These are phyloP conservation scores for Athelia psychrophila DNA, from an alignment of 1,284 basidiomycete species.

Conservation along the genomic window DNA sequence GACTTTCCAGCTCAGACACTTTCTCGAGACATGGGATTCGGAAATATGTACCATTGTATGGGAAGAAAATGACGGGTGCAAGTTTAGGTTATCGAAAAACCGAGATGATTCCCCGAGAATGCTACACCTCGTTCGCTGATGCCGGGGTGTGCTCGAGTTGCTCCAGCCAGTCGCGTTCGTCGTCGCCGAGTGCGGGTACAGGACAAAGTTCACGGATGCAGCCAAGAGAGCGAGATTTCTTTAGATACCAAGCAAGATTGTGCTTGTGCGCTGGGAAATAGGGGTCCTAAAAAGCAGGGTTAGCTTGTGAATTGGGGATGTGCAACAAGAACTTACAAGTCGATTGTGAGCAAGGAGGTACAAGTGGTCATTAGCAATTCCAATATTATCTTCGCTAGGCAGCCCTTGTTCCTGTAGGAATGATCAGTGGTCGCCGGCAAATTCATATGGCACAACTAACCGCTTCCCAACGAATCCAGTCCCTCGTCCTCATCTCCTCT, in stretches of 20 bases:
- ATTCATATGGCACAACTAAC: constrained; percentile 10
- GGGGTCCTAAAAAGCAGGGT: constrained; percentile 26
- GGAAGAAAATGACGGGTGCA: too few relatives aligned
- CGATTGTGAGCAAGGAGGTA: constrained; percentile 19
- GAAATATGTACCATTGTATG: too few relatives aligned
- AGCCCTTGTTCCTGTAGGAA: constrained; percentile 25
- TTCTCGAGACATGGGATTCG: too few relatives aligned
- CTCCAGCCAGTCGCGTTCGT: neutral
- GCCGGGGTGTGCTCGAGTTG: neutral
- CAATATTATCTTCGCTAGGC: constrained; percentile 10
- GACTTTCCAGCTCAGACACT: too few relatives aligned
- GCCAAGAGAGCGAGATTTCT: constrained; percentile 35
- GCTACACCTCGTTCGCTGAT: neutral
- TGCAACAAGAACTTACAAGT: constrained; percentile 17
- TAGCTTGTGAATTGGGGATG: neutral
- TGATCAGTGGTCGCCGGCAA: neutral
- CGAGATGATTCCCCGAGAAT: too few relatives aligned
- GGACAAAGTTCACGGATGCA: constrained; percentile 29
- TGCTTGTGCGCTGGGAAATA: constrained; percentile 33
- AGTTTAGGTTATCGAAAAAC: too few relatives aligned
- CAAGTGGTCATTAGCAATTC: constrained; percentile 25
- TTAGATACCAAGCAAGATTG: constrained; percentile 35
- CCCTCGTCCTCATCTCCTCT: constrained; percentile 32
- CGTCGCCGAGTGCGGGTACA: neutral
- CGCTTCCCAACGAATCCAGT: constrained; percentile 30